phyloP scores from a whole-genome alignment of 2,329 filamentous ascomycete species.

The Didymosphaeria variabile region DNA sequence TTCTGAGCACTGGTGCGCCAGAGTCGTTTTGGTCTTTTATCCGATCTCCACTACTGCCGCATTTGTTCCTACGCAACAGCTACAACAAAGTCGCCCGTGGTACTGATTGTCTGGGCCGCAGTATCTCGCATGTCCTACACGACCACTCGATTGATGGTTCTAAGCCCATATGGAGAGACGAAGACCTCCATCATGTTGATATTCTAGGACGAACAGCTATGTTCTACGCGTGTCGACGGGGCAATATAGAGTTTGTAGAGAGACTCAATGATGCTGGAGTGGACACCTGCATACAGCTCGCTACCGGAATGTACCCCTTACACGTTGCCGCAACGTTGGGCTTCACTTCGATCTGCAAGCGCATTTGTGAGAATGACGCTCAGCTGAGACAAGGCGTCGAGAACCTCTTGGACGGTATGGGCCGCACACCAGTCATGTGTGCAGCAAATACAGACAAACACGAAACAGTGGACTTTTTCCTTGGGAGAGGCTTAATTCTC shows the following conservation, averaged over 20 bases:
- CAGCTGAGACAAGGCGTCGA: not conserved
- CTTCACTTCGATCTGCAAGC: not conserved
- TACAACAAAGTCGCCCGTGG: not conserved
- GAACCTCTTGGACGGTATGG: not conserved
- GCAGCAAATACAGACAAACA: not conserved
- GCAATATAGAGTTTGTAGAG: not conserved
- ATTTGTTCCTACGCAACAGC: not conserved
- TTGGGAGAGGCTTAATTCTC: not conserved
- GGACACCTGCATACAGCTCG: not conserved
- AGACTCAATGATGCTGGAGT: not conserved
- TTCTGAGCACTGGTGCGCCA: not conserved
- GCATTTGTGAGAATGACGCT: not conserved
- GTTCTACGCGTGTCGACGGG: constrained; percentile 6
- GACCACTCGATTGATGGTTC: not conserved
- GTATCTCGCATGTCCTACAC: constrained; percentile 4
- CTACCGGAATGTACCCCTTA: constrained; percentile 6
- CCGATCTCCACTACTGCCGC: not conserved
- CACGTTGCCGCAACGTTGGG: constrained; percentile 4
- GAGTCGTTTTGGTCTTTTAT: constrained; percentile 2
- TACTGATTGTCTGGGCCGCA: constrained; percentile 13
- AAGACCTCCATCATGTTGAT: constrained; percentile 5
- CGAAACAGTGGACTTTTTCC: constrained; percentile 6
- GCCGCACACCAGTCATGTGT: constrained; percentile 1
- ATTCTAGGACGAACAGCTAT: constrained; percentile 14
- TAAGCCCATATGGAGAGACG: not conserved